These are phyloP conservation scores for Chytriomyces sp. DNA, from an alignment of 192 early-diverging fungal genomes.

Conservation along the genomic window DNA sequence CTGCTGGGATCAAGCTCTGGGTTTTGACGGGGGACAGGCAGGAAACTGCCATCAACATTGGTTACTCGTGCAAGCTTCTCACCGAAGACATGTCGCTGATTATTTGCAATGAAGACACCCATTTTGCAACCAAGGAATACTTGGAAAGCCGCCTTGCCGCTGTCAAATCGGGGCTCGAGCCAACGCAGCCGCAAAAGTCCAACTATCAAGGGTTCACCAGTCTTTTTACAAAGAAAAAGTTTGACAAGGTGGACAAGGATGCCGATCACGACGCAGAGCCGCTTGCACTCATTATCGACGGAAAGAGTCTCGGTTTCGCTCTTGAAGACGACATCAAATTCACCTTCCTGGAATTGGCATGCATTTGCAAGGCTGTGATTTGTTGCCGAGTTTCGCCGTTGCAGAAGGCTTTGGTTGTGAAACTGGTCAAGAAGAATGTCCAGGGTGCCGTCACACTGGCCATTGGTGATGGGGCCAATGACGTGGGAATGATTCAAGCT, in stretches of 20 bases:
- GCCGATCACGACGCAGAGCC: slow-evolving; percentile 49
- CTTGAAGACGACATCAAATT: slow-evolving; percentile 76
- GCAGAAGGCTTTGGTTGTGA: slow-evolving; percentile 97
- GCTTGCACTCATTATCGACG: slow-evolving; percentile 95
- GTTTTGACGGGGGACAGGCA: slow-evolving; percentile 97
- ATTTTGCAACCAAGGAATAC: slow-evolving; percentile 92
- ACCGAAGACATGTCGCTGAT: slow-evolving; percentile 96
- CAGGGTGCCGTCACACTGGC: slow-evolving; percentile 86
- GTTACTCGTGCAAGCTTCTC: slow-evolving; percentile 93
- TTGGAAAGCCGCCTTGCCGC: slow-evolving; percentile 85
- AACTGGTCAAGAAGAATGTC: slow-evolving; percentile 92
- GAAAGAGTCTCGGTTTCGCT: slow-evolving; percentile 89
- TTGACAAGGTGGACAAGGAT: slow-evolving; percentile 47
- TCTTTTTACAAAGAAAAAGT: slow-evolving; percentile 35
- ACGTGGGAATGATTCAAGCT: slow-evolving; percentile 99
- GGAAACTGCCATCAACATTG: slow-evolving; percentile 99
- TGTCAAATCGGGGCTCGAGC: slow-evolving; percentile 61
- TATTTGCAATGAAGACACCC: slow-evolving; percentile 88
- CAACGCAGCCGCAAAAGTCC: slow-evolving; percentile 28
- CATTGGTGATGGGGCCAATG: slow-evolving; percentile 99
- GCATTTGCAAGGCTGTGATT: slow-evolving; percentile 91
- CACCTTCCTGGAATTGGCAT: slow-evolving; percentile 88
- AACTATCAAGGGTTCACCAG: slow-evolving; percentile 26
- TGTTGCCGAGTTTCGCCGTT: slow-evolving; percentile 98
- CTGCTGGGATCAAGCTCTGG: slow-evolving; percentile 97